These are phyloP conservation scores for Picochlorum sp. DNA, from an alignment of 139 green algal species.

Conservation along the genomic window DNA sequence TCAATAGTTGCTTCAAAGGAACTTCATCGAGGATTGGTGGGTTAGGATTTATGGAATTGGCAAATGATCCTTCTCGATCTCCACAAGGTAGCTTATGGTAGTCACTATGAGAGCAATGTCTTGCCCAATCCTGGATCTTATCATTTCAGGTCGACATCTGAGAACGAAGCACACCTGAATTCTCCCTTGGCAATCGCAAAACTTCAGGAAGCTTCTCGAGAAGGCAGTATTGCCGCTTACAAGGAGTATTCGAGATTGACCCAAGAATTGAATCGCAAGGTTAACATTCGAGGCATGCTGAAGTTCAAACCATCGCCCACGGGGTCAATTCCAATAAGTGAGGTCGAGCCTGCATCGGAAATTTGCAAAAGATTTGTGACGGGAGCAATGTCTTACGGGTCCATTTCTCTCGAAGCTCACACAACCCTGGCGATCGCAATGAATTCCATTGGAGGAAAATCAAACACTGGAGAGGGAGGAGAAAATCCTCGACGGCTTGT, in stretches of 20 bases:
- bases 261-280: constrained; percentile 69
- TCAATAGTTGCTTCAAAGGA: constrained; percentile 79
- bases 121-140: constrained; percentile 76
- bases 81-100: constrained; percentile 59
- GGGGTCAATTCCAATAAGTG: constrained; percentile 8
- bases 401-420: constrained; percentile 88
- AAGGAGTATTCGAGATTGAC: constrained; percentile 52
- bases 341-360: constrained; percentile 77
- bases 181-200: constrained; percentile 80
- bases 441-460: constrained; percentile 88
- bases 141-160: constrained; percentile 52
- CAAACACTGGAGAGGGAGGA: constrained; percentile 75
- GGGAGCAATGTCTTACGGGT: constrained; percentile 74
- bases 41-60: constrained; percentile 47
- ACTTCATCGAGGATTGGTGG: constrained; percentile 76
- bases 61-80: constrained; percentile 57
- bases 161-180: constrained; percentile 86
- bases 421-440: constrained; percentile 87
- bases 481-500: constrained; percentile 81
- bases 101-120: constrained; percentile 33
- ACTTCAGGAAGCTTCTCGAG: constrained; percentile 67
- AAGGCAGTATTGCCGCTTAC: constrained; percentile 40
- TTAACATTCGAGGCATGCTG: constrained; percentile 84
- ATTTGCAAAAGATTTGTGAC: constrained; percentile 93
- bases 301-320: constrained; percentile 52